Percentiles rank a stretch among this genome's conserved stretches.
Evolutionary conservation across 176 grass and related monocot genomes (phyloP).

Genomic region (Carex scoparia): DNA sequence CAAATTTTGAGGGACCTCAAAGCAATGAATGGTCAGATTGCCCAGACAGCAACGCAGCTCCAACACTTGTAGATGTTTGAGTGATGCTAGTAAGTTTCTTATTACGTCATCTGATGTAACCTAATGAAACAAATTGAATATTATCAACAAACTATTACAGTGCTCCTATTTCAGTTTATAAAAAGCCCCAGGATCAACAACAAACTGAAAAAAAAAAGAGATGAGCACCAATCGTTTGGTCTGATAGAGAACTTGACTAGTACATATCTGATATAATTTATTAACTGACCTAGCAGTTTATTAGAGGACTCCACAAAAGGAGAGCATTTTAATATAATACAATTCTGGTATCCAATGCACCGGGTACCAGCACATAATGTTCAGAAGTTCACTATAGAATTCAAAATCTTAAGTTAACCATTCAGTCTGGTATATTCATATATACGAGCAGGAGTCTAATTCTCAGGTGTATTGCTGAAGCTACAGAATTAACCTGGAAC

Average conservation of each 20-base stretch:
- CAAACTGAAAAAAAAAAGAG: neutral
- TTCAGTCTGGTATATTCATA: neutral
- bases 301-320: neutral
- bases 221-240: neutral
- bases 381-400: neutral
- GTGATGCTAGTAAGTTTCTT: constrained; percentile 52
- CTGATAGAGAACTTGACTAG: neutral
- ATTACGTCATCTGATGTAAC: constrained; percentile 56
- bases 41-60: constrained; percentile 58
- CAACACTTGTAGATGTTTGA: constrained; percentile 42
- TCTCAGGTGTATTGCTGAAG: neutral
- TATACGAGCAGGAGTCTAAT: neutral
- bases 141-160: constrained; percentile 8
- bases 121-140: constrained; percentile 36
- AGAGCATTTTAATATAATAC: neutral
- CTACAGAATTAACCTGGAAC: constrained; percentile 56
- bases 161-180: neutral
- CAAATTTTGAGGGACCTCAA: constrained; percentile 19
- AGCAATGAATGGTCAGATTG: constrained; percentile 46
- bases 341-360: neutral
- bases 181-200: neutral
- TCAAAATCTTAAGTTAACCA: neutral
- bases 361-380: neutral
- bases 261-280: neutral
- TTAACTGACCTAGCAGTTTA: neutral